Evolutionary conservation across 768 basidiomycete genomes (phyloP).

Genomic region (Suillus placidus): DNA sequence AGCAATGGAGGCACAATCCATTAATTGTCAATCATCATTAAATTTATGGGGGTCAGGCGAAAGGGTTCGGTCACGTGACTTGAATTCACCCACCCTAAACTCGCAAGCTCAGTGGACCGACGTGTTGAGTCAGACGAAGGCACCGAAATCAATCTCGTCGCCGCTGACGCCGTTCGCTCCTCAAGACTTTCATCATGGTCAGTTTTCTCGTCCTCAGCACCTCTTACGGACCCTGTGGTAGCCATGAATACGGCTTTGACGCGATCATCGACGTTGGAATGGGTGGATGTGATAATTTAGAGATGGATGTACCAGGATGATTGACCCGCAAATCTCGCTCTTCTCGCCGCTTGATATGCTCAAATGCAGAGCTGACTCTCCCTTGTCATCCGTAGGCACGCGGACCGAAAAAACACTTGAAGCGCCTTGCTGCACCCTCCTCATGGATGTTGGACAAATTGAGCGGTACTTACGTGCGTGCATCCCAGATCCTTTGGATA

Average conservation of each 20-base stretch:
- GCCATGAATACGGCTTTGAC: neutral
- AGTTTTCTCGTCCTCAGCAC: slow-evolving; percentile 22
- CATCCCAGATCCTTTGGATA: neutral
- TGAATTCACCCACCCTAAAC: slow-evolving; percentile 27
- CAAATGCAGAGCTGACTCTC: slow-evolving; percentile 18
- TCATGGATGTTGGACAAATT: slow-evolving; percentile 99
- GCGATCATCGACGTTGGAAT: slow-evolving; percentile 12
- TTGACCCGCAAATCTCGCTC: neutral
- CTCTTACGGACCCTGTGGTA: neutral
- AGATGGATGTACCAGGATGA: slow-evolving; percentile 24
- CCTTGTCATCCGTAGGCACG: slow-evolving; percentile 63
- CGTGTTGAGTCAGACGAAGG: slow-evolving; percentile 8
- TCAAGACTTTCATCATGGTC: slow-evolving; percentile 38
- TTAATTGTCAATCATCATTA: too few species aligned
- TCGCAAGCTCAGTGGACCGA: neutral
- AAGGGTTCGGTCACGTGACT: slow-evolving; percentile 27
- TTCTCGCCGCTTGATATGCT: slow-evolving; percentile 6
- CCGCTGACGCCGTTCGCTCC: slow-evolving; percentile 19
- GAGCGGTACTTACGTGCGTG: slow-evolving; percentile 87
- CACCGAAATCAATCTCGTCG: slow-evolving; percentile 29
- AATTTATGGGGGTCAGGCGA: neutral
- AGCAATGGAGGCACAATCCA: too few species aligned
- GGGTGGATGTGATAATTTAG: slow-evolving; percentile 30
- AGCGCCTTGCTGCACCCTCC: slow-evolving; percentile 95
- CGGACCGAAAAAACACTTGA: slow-evolving; percentile 99